A percentile compares a stretch with the other conserved stretches of the same genome.
Evolutionary conservation across 768 basidiomycete species (phyloP).

Genomic region (Neoboletus brunneissimus): DNA sequence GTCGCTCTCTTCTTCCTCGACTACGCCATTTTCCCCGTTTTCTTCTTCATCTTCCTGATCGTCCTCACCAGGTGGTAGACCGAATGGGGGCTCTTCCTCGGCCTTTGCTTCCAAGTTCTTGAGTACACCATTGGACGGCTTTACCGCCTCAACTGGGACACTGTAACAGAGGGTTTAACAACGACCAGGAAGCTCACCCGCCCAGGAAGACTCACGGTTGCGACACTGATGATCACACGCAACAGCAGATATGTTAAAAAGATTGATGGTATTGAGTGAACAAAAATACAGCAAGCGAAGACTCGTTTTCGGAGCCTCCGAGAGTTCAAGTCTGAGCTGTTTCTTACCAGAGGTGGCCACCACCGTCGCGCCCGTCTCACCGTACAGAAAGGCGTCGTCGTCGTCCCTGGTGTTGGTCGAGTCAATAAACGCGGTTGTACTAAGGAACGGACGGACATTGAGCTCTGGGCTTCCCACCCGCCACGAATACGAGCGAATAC

Average conservation of each 20-base stretch:
- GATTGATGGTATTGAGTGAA: conserved; percentile 38
- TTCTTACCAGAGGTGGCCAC: conserved; percentile 48
- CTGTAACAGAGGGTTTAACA: conserved; percentile 29
- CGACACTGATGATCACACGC: conserved; percentile 49
- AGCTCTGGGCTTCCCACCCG: conserved; percentile 21
- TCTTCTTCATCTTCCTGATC: conserved; percentile 29
- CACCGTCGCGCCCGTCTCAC: conserved; percentile 43
- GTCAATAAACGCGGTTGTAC: conserved; percentile 27
- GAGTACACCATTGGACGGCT: conserved; percentile 47
- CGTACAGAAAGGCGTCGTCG: conserved; percentile 80
- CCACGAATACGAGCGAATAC: conserved; percentile 19
- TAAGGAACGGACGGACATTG: conserved; percentile 29
- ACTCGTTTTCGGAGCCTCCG: conserved; percentile 27
- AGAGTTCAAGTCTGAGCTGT: conserved; percentile 25
- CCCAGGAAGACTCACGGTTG: conserved; percentile 56
- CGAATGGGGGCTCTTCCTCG: conserved; percentile 35
- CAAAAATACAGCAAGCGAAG: conserved; percentile 33
- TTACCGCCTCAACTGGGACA: conserved; percentile 41
- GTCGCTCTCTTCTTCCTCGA: conserved; percentile 45
- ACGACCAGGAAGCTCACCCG: conserved; percentile 21
- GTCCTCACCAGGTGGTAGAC: conserved; percentile 17
- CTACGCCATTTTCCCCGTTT: conserved; percentile 38
- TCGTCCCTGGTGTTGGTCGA: conserved; percentile 52
- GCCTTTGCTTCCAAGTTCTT: conserved; percentile 49
- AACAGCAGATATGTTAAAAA: conserved; percentile 38